phyloP scores from a whole-genome alignment of 179 eudicot genomes.

The Silene coronaria region DNA sequence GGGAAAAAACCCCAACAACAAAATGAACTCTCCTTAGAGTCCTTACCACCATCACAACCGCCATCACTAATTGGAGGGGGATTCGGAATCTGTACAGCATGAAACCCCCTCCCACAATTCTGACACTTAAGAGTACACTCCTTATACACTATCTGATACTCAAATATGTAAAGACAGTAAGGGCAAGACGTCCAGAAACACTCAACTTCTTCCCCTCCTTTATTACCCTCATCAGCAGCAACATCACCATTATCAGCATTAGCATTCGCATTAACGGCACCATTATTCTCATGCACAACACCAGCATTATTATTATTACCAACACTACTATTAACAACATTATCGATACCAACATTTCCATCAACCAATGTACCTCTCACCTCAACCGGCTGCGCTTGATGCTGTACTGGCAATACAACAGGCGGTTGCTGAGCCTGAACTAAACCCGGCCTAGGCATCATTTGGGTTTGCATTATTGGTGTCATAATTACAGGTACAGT shows the following conservation, averaged over 20 bases:
- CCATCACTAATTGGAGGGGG: conserved; percentile 43
- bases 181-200: conserved; percentile 91
- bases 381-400: background rate
- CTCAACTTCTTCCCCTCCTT: conserved; percentile 9
- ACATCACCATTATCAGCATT: conserved; percentile 7
- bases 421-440: background rate
- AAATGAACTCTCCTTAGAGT: conserved; percentile 40
- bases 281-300: background rate
- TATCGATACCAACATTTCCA: background rate
- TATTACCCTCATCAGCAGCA: conserved; percentile 18
- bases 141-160: conserved; percentile 50
- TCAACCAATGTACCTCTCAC: background rate
- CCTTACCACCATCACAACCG: conserved; percentile 11
- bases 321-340: background rate
- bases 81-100: conserved; percentile 47
- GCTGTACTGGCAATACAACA: background rate
- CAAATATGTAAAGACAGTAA: conserved; percentile 66
- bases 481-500: background rate
- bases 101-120: conserved; percentile 82
- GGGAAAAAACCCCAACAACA: conserved; percentile 90
- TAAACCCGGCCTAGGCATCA: background rate
- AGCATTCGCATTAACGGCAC: background rate
- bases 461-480: conserved; percentile 11
- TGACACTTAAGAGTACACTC: conserved; percentile 74
- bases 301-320: background rate